Conservation (phyloP, 169 alveolate species). For the Perkinsus chesapeaki region DNA sequence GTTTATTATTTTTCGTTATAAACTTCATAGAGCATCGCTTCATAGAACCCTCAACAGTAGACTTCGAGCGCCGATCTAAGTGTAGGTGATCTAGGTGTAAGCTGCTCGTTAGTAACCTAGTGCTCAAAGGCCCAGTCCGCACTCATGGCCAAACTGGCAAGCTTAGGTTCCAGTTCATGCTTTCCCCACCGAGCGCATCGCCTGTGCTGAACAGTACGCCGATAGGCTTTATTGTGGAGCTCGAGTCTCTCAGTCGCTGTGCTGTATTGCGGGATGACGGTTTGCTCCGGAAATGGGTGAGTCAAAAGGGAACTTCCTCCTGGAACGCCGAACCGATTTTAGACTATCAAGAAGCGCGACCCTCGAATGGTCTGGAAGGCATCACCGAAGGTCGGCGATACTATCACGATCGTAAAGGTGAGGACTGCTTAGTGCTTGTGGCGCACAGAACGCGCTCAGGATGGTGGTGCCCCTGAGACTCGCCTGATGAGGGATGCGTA, state of each 20-base stretch:
- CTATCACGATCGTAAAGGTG: neutral
- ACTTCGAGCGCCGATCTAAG: too few relatives aligned
- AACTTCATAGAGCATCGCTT: too few relatives aligned
- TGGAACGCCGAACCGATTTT: neutral
- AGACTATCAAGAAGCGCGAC: neutral
- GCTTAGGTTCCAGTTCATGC: neutral
- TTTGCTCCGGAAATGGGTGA: neutral
- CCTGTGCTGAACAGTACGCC: neutral
- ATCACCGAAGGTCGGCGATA: neutral
- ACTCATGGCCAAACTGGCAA: too few relatives aligned
- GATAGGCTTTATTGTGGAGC: neutral
- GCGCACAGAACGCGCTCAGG: too few relatives aligned
- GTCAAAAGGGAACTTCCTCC: neutral
- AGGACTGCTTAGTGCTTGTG: too few relatives aligned
- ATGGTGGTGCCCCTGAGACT: neutral
- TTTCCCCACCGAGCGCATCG: neutral
- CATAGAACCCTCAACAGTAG: too few relatives aligned
- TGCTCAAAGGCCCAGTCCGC: too few relatives aligned
- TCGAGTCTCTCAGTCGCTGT: neutral
- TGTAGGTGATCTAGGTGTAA: too few relatives aligned
- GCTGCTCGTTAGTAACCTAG: too few relatives aligned
- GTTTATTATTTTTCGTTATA: too few relatives aligned
- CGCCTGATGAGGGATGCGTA: neutral
- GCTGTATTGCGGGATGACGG: neutral
- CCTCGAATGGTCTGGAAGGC: neutral